Evolutionary conservation across 441 rosid genomes (phyloP).

Genomic region (Syzygium malaccense): DNA sequence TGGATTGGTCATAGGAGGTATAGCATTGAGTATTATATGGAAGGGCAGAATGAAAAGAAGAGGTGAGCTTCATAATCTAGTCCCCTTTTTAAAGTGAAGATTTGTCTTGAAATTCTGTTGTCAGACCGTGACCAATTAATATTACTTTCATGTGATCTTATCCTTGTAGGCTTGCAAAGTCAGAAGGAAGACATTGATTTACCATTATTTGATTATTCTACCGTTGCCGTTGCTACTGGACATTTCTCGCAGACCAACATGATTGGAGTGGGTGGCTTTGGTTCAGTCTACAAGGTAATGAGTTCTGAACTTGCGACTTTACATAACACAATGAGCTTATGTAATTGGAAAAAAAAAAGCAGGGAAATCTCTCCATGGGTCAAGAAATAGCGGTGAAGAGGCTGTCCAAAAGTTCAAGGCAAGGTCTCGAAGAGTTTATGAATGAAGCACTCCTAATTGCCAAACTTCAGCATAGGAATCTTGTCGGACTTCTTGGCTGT

Average conservation of each 20-base stretch:
- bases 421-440: not conserved
- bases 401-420: not conserved
- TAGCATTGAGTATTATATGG: not conserved
- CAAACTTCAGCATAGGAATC: not conserved
- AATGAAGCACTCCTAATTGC: not conserved
- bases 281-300: conserved; percentile 9
- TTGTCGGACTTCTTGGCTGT: conserved; percentile 24
- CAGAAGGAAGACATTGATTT: conserved; percentile 11
- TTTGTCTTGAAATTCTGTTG: not conserved
- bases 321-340: not conserved
- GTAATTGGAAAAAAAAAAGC: not conserved
- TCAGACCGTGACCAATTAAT: not conserved
- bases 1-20: not conserved
- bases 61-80: not conserved
- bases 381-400: not conserved
- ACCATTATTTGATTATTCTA: conserved; percentile 12
- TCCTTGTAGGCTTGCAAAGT: not conserved
- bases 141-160: not conserved
- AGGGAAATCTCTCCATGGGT: not conserved
- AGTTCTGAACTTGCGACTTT: not conserved
- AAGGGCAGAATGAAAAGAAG: not conserved
- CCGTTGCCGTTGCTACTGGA: conserved; percentile 17
- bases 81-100: not conserved
- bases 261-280: conserved; percentile 23
- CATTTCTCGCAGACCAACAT: conserved; percentile 14